A percentile compares a stretch with the other conserved stretches of the same genome.
Conservation (phyloP, 2,329 filamentous ascomycete species). For the Madurella fahalii region DNA sequence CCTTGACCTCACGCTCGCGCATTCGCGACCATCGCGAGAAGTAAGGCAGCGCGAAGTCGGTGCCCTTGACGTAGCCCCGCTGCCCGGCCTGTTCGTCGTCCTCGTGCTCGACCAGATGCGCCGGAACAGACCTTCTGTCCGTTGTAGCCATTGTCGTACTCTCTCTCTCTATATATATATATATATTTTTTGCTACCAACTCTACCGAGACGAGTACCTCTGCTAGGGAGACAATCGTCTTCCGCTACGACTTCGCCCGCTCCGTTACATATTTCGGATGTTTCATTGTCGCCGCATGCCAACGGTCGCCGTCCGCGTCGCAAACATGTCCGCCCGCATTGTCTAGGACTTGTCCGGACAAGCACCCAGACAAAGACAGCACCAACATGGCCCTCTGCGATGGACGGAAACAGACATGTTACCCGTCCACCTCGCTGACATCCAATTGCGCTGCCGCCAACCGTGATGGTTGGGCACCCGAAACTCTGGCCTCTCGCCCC, state of each 20-base stretch:
- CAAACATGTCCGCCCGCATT: slow-evolving; percentile 1
- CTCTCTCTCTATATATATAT: no score
- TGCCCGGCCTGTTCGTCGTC: slow-evolving; percentile 27
- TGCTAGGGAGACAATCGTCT: no score
- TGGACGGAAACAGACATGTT: slow-evolving; percentile 16
- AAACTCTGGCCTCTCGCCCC: no score
- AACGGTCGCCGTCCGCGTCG: slow-evolving; percentile 5
- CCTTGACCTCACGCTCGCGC: slow-evolving; percentile 28
- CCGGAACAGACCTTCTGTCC: background rate
- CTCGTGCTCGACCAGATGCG: slow-evolving; percentile 27
- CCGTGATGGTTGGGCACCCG: no score
- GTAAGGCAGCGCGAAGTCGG: slow-evolving; percentile 41
- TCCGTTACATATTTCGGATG: background rate
- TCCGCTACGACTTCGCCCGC: no score
- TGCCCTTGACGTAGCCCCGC: slow-evolving; percentile 36
- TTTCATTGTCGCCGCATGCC: slow-evolving; percentile 8
- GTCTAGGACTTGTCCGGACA: background rate
- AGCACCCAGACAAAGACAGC: slow-evolving; percentile 6
- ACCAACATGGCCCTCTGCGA: background rate
- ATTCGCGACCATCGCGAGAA: slow-evolving; percentile 37
- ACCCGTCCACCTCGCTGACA: background rate
- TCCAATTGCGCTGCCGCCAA: no score
- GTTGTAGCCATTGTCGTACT: no score
- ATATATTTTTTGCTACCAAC: no score
- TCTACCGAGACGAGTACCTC: background rate